Evolutionary conservation across 306 rosid species (phyloP).

Genomic region (Malus sylvestris): DNA sequence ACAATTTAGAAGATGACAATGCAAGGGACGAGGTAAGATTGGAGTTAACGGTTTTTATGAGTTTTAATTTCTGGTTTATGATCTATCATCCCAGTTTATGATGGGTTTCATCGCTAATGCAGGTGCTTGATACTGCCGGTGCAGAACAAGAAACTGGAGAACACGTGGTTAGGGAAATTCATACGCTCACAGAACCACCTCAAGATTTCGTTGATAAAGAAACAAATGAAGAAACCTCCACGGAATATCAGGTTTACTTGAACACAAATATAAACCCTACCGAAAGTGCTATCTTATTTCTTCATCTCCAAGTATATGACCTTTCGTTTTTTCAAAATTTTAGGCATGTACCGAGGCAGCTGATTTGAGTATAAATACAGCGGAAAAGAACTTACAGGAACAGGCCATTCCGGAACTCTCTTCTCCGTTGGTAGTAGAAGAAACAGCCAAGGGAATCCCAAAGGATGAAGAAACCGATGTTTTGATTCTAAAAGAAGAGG

Average conservation of each 20-base stretch:
- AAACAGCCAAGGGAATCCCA: slow-evolving; percentile 4
- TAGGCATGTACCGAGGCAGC: slow-evolving; percentile 16
- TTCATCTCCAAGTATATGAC: too few species aligned
- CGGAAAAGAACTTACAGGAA: slow-evolving; percentile 5
- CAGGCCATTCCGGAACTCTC: slow-evolving; percentile 1
- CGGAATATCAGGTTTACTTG: slow-evolving; percentile 15
- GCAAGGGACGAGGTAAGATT: slow-evolving; percentile 21
- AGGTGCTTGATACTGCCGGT: too few species aligned
- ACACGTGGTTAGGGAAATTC: too few species aligned
- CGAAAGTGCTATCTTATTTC: too few species aligned
- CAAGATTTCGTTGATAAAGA: too few species aligned
- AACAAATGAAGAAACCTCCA: neutral
- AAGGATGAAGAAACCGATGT: slow-evolving; percentile 8
- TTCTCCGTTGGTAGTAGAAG: slow-evolving; percentile 1
- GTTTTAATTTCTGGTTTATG: neutral
- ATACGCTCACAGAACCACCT: too few species aligned
- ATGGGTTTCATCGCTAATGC: too few species aligned
- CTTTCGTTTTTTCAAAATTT: neutral
- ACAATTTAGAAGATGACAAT: neutral
- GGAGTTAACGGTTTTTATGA: neutral
- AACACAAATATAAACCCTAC: too few species aligned
- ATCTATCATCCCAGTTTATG: neutral
- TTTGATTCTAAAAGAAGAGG: slow-evolving; percentile 13
- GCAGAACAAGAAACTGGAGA: too few species aligned
- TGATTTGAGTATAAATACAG: slow-evolving; percentile 6